These are phyloP conservation scores for Heritiera fomes DNA, from an alignment of 345 rosid species.

Conservation along the genomic window DNA sequence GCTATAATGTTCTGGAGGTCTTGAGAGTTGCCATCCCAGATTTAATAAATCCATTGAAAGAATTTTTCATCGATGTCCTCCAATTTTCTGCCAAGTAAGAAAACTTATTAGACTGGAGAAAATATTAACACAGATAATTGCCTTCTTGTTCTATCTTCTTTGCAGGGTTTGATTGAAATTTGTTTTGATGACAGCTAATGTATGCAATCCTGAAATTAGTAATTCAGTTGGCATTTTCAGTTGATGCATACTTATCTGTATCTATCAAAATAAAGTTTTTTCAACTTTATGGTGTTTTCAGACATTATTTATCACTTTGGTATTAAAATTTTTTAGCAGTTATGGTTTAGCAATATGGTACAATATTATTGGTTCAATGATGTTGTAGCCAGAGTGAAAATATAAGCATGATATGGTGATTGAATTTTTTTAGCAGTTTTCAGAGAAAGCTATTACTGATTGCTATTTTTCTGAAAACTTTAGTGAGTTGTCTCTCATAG, in stretches of 20 bases:
- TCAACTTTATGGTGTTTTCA: too few relatives aligned
- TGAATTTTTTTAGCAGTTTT: too few relatives aligned
- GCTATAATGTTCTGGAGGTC: conserved; percentile 18
- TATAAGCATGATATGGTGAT: background rate
- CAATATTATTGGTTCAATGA: too few relatives aligned
- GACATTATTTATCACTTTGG: too few relatives aligned
- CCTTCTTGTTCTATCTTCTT: conserved; percentile 21
- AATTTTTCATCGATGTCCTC: conserved; percentile 60
- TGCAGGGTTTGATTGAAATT: conserved; percentile 31
- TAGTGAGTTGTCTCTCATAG: background rate
- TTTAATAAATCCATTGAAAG: conserved; percentile 49
- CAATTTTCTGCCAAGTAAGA: conserved; percentile 70
- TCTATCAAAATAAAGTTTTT: too few relatives aligned
- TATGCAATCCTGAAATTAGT: background rate
- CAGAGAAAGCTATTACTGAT: background rate
- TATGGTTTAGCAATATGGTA: too few relatives aligned
- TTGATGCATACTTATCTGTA: too few relatives aligned
- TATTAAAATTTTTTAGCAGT: too few relatives aligned
- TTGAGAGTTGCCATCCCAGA: conserved; percentile 65
- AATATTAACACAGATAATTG: background rate
- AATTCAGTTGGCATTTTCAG: too few relatives aligned
- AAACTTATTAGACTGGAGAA: background rate
- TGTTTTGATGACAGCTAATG: background rate
- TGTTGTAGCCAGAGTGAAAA: too few relatives aligned
- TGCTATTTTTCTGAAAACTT: background rate